These are phyloP conservation scores for Acanthamoeba sp. DNA, from an alignment of 208 protist species.

Conservation along the genomic window DNA sequence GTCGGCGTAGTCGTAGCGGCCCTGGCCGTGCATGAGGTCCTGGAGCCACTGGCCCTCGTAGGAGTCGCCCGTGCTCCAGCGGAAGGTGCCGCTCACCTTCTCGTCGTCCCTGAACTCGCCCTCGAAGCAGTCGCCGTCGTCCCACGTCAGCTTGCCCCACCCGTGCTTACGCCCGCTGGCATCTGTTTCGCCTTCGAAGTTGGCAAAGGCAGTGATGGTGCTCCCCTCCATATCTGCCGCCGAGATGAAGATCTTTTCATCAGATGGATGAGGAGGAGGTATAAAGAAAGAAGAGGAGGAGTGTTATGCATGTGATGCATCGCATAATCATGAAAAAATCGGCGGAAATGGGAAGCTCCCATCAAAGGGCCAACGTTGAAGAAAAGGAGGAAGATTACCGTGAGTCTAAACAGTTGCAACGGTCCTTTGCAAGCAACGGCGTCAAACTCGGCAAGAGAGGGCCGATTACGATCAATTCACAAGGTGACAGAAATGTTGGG, in stretches of 20 bases:
- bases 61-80: slow-evolving; percentile 38
- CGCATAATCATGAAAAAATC: too few relatives aligned
- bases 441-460: too few relatives aligned
- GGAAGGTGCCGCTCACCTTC: slow-evolving; percentile 63
- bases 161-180: slow-evolving; percentile 32
- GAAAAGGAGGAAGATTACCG: too few relatives aligned
- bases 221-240: slow-evolving; percentile 1
- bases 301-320: too few relatives aligned
- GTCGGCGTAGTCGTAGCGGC: slow-evolving; percentile 50
- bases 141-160: slow-evolving; percentile 59
- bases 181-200: slow-evolving; percentile 57
- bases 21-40: slow-evolving; percentile 60
- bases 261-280: too few relatives aligned
- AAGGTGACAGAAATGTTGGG: too few relatives aligned
- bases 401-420: too few relatives aligned
- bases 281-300: too few relatives aligned
- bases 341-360: too few relatives aligned
- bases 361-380: too few relatives aligned
- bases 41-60: slow-evolving; percentile 50
- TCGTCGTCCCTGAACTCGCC: slow-evolving; percentile 57
- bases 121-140: slow-evolving; percentile 57
- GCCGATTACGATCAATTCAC: too few relatives aligned
- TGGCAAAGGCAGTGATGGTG: slow-evolving; percentile 59
- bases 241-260: not conserved
- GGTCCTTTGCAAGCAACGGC: too few relatives aligned